Conservation (phyloP, 2,329 filamentous ascomycete species). For the Emericellopsis atlantica region DNA sequence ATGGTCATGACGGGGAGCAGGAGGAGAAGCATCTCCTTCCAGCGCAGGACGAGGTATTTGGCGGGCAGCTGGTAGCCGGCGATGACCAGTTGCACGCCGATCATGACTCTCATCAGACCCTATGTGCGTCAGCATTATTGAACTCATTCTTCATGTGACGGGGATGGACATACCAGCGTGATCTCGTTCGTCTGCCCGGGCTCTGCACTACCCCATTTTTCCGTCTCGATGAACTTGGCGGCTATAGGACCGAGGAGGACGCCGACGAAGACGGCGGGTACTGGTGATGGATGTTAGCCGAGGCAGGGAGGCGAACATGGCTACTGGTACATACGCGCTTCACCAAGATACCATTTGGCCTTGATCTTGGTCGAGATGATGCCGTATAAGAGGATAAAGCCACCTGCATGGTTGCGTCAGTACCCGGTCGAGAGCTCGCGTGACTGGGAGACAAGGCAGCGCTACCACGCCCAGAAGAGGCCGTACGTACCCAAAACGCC, state of each 20-base stretch:
- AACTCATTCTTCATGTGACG: neutral
- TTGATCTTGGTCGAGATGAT: conserved; percentile 39
- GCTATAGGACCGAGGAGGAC: conserved; percentile 40
- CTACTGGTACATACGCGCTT: conserved; percentile 18
- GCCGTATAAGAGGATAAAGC: conserved; percentile 34
- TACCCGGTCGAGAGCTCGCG: too few relatives aligned
- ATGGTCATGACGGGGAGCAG: conserved; percentile 48
- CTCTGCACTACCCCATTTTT: conserved; percentile 24
- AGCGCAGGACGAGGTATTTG: conserved; percentile 34
- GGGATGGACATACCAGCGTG: conserved; percentile 19
- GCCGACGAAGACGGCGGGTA: conserved; percentile 42
- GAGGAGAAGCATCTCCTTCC: conserved; percentile 40
- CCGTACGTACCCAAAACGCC: conserved; percentile 8
- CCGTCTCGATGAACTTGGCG: conserved; percentile 36
- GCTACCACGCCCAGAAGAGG: too few relatives aligned
- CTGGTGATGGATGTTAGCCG: too few relatives aligned
- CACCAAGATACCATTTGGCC: conserved; percentile 39
- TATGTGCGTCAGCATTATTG: conserved; percentile 1
- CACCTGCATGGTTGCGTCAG: conserved; percentile 8
- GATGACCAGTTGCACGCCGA: conserved; percentile 50
- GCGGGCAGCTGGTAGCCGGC: conserved; percentile 49
- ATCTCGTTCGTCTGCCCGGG: conserved; percentile 19
- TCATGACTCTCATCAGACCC: conserved; percentile 43
- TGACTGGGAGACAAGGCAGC: too few relatives aligned
- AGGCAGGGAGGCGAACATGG: too few relatives aligned